Evolutionary conservation across 2,329 filamentous ascomycete genomes (phyloP).

Genomic region (Neurospora sp.): DNA sequence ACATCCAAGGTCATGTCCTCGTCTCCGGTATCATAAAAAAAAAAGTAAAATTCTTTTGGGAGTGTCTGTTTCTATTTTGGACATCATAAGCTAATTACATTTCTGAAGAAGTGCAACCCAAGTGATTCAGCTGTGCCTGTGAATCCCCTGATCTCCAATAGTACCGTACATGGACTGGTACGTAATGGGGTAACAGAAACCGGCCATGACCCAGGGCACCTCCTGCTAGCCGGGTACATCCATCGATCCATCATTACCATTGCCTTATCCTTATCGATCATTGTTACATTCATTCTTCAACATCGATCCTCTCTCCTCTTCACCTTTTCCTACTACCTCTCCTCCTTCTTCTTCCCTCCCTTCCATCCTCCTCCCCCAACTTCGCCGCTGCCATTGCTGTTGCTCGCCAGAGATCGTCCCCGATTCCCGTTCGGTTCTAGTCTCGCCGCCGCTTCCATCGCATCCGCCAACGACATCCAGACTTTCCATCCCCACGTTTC

Average conservation of each 20-base stretch:
- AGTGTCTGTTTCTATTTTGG: background rate
- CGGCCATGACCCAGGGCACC: background rate
- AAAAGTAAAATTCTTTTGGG: background rate
- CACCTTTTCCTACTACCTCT: background rate
- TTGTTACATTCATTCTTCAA: background rate
- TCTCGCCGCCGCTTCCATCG: background rate
- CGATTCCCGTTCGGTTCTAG: background rate
- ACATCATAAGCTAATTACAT: background rate
- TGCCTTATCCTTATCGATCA: background rate
- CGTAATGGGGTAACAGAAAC: background rate
- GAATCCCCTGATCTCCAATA: background rate
- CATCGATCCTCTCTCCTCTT: background rate
- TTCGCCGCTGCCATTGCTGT: background rate
- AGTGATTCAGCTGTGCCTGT: background rate
- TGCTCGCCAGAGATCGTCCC: background rate
- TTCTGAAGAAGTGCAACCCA: background rate
- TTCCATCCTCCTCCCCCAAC: background rate
- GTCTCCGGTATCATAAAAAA: background rate
- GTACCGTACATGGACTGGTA: background rate
- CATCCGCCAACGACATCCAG: background rate
- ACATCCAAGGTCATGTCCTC: background rate
- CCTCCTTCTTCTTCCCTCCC: background rate
- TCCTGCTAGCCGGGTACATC: background rate
- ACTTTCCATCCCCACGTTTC: background rate
- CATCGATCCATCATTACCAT: background rate